Evolutionary conservation across 768 basidiomycete genomes (phyloP).

Genomic region (Lentinus tigrinus): DNA sequence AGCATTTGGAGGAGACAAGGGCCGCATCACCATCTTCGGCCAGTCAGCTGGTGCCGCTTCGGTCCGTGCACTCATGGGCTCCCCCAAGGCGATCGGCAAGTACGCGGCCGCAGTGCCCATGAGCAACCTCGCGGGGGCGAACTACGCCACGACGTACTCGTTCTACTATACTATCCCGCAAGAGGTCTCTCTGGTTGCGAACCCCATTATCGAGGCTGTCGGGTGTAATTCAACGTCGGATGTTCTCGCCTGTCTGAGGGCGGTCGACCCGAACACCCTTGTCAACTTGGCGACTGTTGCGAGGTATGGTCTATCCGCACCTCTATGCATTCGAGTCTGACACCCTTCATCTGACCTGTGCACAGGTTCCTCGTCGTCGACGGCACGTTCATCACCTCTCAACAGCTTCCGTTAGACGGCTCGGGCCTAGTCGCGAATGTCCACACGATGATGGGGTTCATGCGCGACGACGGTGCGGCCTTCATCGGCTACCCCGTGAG

Average conservation of each 20-base stretch:
- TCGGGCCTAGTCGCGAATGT: constrained; percentile 40
- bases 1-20: constrained; percentile 58
- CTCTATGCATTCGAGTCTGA: too few relatives aligned
- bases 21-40: constrained; percentile 51
- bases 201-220: constrained; percentile 37
- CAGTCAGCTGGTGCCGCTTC: constrained; percentile 53
- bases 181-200: constrained; percentile 35
- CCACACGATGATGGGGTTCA: constrained; percentile 49
- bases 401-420: constrained; percentile 40
- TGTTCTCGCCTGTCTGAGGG: constrained; percentile 37
- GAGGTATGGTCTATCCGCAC: constrained; percentile 21
- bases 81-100: constrained; percentile 33
- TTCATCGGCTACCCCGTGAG: constrained; percentile 40
- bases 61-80: constrained; percentile 33
- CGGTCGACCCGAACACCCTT: constrained; percentile 34
- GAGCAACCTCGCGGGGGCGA: constrained; percentile 49
- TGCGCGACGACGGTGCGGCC: constrained; percentile 49
- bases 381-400: constrained; percentile 42
- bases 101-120: constrained; percentile 34
- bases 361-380: constrained; percentile 44
- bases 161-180: constrained; percentile 47
- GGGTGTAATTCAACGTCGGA: constrained; percentile 36
- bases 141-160: constrained; percentile 48
- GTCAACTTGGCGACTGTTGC: constrained; percentile 34
- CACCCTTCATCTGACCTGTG: neutral